Evolutionary conservation across 345 rosid genomes (phyloP).

Genomic region (Populus nigra): DNA sequence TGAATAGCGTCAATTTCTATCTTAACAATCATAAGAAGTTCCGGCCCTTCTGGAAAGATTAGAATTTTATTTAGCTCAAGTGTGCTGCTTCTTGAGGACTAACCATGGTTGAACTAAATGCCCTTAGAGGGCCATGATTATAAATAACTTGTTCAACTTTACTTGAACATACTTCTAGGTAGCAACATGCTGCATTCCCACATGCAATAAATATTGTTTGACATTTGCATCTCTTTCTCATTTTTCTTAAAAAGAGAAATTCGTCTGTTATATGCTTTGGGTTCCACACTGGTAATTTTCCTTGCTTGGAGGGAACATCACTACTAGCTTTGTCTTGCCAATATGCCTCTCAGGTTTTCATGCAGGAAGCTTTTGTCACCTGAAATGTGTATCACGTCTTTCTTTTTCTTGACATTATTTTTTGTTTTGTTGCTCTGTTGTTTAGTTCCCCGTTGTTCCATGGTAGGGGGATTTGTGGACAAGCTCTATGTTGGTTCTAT

Average conservation of each 20-base stretch:
- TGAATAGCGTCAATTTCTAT: too few species aligned
- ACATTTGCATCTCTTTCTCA: not conserved
- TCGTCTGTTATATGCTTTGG: not conserved
- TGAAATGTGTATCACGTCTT: not conserved
- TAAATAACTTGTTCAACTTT: not conserved
- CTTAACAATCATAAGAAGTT: too few species aligned
- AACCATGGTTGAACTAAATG: not conserved
- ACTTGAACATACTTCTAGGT: not conserved
- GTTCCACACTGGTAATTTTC: constrained; percentile 3
- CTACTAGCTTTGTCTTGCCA: not conserved
- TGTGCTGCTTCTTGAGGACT: not conserved
- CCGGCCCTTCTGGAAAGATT: too few species aligned
- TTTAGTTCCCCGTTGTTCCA: constrained; percentile 4
- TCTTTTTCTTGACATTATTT: constrained; percentile 2
- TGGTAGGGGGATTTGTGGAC: constrained; percentile 42
- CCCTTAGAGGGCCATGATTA: not conserved
- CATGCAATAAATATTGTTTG: not conserved
- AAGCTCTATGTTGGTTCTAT: constrained; percentile 77
- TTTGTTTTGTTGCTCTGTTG: constrained; percentile 3
- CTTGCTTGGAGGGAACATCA: constrained; percentile 7
- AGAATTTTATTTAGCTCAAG: not conserved
- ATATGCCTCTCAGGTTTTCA: not conserved
- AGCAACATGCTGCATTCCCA: not conserved
- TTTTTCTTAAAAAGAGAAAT: not conserved
- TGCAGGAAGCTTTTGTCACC: not conserved